Base-by-base conservation (phyloP, 192 early-diverging fungal genomes). In the Coemansia reversa region DNA sequence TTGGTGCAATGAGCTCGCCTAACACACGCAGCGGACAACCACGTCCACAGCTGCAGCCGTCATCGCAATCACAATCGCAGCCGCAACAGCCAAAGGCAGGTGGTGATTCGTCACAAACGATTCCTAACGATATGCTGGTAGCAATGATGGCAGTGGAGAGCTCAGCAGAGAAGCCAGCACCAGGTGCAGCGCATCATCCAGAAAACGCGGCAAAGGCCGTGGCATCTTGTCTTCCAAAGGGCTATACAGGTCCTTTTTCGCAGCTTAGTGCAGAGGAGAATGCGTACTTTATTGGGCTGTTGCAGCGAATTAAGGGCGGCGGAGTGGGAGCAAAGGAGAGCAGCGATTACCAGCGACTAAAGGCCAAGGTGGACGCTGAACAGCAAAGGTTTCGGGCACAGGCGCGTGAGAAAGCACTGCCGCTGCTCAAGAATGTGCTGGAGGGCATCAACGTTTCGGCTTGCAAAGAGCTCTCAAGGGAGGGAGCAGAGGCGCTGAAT, bases 71-170 rank as follows among this genome's bases (percentile, higher is more conserved):
- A 1, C 35, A 51, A 51, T 7, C 23, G 25, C 60, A 61, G n/a
- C 45, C 33, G 48, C 49, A 61, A 20, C 66, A 55, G 24, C 27
- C n/a, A 32, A 28, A 61, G 53, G n/a, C 28, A 14, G 47, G 24
- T 7, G 25, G 23, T 14, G 5, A 22, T 3, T 7, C 32, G 42
- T 18, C 24, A 30, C 50, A 60, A 9, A 28, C 49, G 5, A 72
- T 79, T 9, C 65, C 77, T 0, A 59, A 54, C 33, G 77, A 80
- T 39, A 67, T 80, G 68, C 33, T 80, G 20, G 72, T 63, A 29
- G 77, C 72, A 16, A 74, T 80, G 77, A 58, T 59, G 62, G 77
- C 77, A 7, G 64, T 80, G 8, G 77, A 80, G 48, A 72, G 72
- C 12, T 29, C 51, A 24, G 7, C 42, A 20, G 63, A 61, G 59